Percentiles rank a stretch among this genome's conserved stretches.
Evolutionary conservation across 176 grass and related monocot species (phyloP).

Genomic region (Bromus sterilis): DNA sequence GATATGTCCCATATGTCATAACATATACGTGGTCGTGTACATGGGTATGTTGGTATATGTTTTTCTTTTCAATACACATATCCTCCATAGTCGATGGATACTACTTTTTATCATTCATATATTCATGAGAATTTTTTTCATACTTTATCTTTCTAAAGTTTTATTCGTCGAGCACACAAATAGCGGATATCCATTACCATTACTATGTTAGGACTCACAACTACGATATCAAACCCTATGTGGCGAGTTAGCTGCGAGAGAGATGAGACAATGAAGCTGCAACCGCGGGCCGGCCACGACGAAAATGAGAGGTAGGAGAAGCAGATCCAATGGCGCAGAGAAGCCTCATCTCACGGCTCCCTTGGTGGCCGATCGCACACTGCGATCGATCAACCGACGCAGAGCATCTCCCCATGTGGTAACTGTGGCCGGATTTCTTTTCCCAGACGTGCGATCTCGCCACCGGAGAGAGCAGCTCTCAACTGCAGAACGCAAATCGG

Average conservation of each 20-base stretch:
- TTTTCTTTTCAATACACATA: not conserved
- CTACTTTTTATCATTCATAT: not conserved
- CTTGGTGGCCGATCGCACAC: not conserved
- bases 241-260: not conserved
- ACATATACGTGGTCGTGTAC: too few species aligned
- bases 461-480: not conserved
- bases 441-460: not conserved
- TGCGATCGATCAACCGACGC: not conserved
- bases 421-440: too few species aligned
- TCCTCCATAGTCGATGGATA: not conserved
- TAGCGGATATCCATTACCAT: not conserved
- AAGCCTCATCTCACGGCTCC: not conserved
- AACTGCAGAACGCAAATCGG: not conserved
- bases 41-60: not conserved
- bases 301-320: not conserved
- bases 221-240: too few species aligned
- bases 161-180: not conserved
- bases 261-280: not conserved
- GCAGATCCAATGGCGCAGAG: not conserved
- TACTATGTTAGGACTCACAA: too few species aligned
- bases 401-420: not conserved
- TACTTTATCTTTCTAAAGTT: not conserved
- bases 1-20: too few species aligned
- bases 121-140: not conserved
- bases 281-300: not conserved